phyloP scores from a whole-genome alignment of 2,329 filamentous ascomycete genomes.

The Aspergillus ruber region DNA sequence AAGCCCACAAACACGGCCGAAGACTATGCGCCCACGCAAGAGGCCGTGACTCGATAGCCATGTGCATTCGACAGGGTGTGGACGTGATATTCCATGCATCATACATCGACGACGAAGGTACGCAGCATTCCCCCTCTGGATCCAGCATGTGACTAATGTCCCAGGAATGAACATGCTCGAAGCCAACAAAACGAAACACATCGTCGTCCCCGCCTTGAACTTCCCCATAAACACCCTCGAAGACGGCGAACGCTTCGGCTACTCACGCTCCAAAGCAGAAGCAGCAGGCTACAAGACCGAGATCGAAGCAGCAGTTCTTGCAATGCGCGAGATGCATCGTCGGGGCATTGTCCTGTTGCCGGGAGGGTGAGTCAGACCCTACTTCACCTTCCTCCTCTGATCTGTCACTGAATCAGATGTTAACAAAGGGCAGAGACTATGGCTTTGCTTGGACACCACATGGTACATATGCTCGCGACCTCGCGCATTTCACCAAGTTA shows the following conservation, averaged over 20 bases:
- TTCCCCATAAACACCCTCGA: constrained; percentile 37
- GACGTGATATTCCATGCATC: constrained; percentile 46
- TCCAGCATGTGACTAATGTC: background rate
- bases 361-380: background rate
- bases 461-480: constrained; percentile 40
- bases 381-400: background rate
- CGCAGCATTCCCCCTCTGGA: background rate
- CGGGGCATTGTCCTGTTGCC: constrained; percentile 11
- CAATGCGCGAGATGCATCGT: constrained; percentile 40
- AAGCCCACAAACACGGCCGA: constrained; percentile 32
- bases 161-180: constrained; percentile 25
- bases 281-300: constrained; percentile 41
- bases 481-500: constrained; percentile 39
- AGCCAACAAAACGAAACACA: constrained; percentile 31
- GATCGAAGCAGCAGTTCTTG: constrained; percentile 34
- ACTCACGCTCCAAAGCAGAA: constrained; percentile 38
- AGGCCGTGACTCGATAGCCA: constrained; percentile 39
- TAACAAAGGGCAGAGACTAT: constrained; percentile 32
- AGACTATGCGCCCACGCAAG: constrained; percentile 41
- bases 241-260: constrained; percentile 37
- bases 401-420: no score
- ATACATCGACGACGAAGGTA: constrained; percentile 36
- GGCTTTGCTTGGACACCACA: constrained; percentile 42
- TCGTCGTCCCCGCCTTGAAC: constrained; percentile 42
- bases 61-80: constrained; percentile 40